Conservation (phyloP, 306 rosid species). For the Vigna unguiculata region DNA sequence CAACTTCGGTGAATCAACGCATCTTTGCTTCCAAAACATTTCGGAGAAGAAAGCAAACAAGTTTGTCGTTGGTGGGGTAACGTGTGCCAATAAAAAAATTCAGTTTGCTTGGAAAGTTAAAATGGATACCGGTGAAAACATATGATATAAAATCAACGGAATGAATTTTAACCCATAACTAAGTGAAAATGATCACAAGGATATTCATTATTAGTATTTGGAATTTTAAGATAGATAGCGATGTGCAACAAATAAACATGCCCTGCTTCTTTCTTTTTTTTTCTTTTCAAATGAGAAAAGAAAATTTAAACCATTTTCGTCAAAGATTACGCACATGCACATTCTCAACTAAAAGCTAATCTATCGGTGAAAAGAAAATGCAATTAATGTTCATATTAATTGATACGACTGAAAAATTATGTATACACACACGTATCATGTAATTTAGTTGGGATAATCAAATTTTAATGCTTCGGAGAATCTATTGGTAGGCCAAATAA, state of each 20-base stretch:
- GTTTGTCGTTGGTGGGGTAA: slow-evolving; percentile 33
- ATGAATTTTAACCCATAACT: neutral
- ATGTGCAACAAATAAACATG: neutral
- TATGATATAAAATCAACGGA: neutral
- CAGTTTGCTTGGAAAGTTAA: slow-evolving; percentile 9
- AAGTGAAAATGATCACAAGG: neutral
- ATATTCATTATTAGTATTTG: neutral
- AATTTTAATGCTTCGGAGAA: neutral
- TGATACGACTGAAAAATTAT: neutral
- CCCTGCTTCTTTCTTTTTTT: neutral
- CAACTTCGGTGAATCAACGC: neutral
- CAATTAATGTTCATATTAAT: neutral
- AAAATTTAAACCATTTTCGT: neutral
- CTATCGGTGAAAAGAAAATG: slow-evolving; percentile 4
- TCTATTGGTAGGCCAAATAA: neutral
- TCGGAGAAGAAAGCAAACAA: neutral
- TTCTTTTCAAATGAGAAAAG: neutral
- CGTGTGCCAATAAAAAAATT: slow-evolving; percentile 10
- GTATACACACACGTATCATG: neutral
- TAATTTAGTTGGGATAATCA: neutral
- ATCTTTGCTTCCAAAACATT: slow-evolving; percentile 30
- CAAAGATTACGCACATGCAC: neutral
- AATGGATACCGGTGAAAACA: slow-evolving; percentile 6
- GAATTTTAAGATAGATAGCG: neutral
- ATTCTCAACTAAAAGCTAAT: slow-evolving; percentile 13